phyloP scores from a whole-genome alignment of 2,329 filamentous ascomycete species.

The Claviceps fusiformis region DNA sequence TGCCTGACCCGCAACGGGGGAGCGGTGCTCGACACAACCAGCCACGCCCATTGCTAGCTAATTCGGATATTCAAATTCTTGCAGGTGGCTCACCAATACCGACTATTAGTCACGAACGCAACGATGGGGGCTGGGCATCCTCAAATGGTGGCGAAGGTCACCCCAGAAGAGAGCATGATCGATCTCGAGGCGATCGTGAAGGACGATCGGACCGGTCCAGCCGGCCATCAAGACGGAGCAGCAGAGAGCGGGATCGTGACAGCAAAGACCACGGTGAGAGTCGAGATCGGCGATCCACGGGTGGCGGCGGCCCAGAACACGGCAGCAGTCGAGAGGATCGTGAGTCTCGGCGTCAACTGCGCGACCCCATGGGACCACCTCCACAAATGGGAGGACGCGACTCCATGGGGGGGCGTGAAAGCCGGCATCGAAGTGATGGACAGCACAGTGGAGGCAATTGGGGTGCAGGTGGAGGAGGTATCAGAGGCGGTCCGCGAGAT shows the following conservation, averaged over 20 bases:
- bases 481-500: conserved; percentile 19
- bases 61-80: conserved; percentile 43
- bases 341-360: conserved; percentile 18
- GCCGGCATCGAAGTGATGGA: conserved; percentile 18
- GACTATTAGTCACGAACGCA: conserved; percentile 35
- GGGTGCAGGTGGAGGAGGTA: conserved; percentile 10
- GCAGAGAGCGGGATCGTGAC: conserved; percentile 36
- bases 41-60: conserved; percentile 30
- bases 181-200: conserved; percentile 30
- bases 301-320: conserved; percentile 16
- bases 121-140: conserved; percentile 26
- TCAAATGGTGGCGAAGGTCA: conserved; percentile 18
- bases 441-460: conserved; percentile 9
- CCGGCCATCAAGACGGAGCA: conserved; percentile 32
- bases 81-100: conserved; percentile 37
- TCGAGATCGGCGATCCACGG: conserved; percentile 28
- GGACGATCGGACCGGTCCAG: conserved; percentile 25
- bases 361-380: conserved; percentile 18
- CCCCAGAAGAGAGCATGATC: conserved; percentile 26
- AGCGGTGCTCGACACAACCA: conserved; percentile 20
- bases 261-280: conserved; percentile 31
- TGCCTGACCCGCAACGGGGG: conserved; percentile 22
- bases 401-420: conserved; percentile 17
- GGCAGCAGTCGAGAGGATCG: conserved; percentile 20
- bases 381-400: conserved; percentile 17